These are phyloP conservation scores for Thalassiosira hispida DNA, from an alignment of 352 stramenopile species.

Conservation along the genomic window DNA sequence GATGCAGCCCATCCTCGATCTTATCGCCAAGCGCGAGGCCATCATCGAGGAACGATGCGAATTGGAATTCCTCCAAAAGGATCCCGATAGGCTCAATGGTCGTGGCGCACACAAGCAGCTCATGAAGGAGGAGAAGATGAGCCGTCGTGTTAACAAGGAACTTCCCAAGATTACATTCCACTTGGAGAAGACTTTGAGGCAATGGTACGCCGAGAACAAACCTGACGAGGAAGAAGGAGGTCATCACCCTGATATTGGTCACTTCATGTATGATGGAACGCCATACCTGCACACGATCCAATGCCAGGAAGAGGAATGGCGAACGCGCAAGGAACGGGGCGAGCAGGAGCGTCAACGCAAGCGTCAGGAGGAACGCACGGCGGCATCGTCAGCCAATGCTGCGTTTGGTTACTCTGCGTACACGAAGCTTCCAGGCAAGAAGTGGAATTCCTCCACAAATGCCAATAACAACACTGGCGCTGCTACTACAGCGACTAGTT, in stretches of 20 bases:
- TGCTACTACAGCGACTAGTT: background rate
- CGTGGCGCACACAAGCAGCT: slow-evolving; percentile 77
- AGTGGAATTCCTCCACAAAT: slow-evolving; percentile 24
- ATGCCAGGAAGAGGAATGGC: slow-evolving; percentile 78
- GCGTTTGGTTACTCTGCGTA: slow-evolving; percentile 40
- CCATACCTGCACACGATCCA: slow-evolving; percentile 74
- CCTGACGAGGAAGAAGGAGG: slow-evolving; percentile 36
- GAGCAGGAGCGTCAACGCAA: slow-evolving; percentile 74
- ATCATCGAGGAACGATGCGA: slow-evolving; percentile 80
- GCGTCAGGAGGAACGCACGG: slow-evolving; percentile 67
- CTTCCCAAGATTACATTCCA: slow-evolving; percentile 76
- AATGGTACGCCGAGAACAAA: slow-evolving; percentile 70
- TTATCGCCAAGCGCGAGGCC: slow-evolving; percentile 81
- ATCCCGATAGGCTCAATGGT: slow-evolving; percentile 83
- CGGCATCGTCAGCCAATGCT: slow-evolving; percentile 13
- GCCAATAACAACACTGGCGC: background rate
- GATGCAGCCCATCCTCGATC: slow-evolving; percentile 74
- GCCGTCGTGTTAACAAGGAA: slow-evolving; percentile 79
- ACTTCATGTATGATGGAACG: slow-evolving; percentile 77
- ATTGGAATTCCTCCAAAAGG: slow-evolving; percentile 84
- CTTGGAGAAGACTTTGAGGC: slow-evolving; percentile 67
- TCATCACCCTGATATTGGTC: slow-evolving; percentile 35
- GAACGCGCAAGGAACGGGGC: slow-evolving; percentile 71
- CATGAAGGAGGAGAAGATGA: slow-evolving; percentile 87
- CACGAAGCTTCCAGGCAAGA: slow-evolving; percentile 46